Evolutionary conservation across 768 basidiomycete genomes (phyloP).

Genomic region (Cystobasidium tubakii): DNA sequence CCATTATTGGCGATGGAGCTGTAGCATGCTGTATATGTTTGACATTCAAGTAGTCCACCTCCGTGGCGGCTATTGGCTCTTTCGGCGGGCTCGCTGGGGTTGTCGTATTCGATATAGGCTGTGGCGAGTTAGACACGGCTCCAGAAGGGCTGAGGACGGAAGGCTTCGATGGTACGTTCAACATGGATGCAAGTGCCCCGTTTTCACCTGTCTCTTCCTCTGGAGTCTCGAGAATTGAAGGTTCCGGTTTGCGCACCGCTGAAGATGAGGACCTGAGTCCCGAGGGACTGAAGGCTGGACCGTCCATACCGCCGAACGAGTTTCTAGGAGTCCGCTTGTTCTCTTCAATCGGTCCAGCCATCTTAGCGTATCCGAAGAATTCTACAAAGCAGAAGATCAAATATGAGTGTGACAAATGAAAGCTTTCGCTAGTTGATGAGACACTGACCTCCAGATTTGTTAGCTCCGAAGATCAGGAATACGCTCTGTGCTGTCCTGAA

Average conservation of each 20-base stretch:
- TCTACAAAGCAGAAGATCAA: neutral
- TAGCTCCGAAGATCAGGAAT: constrained; percentile 82
- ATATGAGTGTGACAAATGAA: neutral
- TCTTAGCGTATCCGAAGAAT: constrained; percentile 35
- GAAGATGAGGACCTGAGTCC: neutral
- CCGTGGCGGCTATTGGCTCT: neutral
- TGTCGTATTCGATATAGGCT: constrained; percentile 11
- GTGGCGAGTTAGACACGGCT: constrained; percentile 21
- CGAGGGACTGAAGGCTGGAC: neutral
- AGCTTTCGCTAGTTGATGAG: neutral
- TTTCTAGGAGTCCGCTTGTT: constrained; percentile 1
- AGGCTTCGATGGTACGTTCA: neutral
- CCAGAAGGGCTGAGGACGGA: constrained; percentile 25
- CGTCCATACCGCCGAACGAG: neutral
- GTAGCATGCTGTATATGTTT: neutral
- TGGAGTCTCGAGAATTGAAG: constrained; percentile 10
- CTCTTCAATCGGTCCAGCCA: constrained; percentile 25
- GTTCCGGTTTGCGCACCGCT: neutral
- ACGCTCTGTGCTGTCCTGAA: constrained; percentile 84
- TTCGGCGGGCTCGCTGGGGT: constrained; percentile 2
- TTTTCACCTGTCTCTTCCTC: constrained; percentile 2
- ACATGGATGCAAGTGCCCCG: too few relatives aligned
- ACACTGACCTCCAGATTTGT: constrained; percentile 65
- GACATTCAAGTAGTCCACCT: constrained; percentile 26
- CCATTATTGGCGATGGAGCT: neutral